A percentile compares a stretch with the other conserved stretches of the same genome.
Conservation (phyloP, 768 basidiomycete genomes). For the Leccinellum luteum region DNA sequence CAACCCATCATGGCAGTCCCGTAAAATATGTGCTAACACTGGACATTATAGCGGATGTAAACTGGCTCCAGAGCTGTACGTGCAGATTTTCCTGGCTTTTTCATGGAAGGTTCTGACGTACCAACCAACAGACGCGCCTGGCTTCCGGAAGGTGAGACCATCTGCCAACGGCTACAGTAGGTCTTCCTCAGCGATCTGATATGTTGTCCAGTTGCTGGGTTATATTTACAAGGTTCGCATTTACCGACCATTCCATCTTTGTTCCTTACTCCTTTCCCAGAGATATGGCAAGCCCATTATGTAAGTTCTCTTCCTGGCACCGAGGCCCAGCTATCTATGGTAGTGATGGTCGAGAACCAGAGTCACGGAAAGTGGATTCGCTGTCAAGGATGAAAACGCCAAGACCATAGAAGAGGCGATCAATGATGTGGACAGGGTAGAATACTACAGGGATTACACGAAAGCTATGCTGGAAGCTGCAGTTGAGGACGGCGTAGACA, state of each 20-base stretch:
- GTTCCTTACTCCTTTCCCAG: constrained; percentile 19
- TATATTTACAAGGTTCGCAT: constrained; percentile 63
- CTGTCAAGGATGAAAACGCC: constrained; percentile 62
- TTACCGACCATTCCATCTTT: background rate
- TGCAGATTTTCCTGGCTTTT: background rate
- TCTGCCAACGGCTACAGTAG: background rate
- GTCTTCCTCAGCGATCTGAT: background rate
- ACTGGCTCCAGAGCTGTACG: constrained; percentile 71
- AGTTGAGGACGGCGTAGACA: constrained; percentile 63
- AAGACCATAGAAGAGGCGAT: constrained; percentile 55
- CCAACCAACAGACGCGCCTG: constrained; percentile 50
- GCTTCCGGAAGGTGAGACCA: constrained; percentile 56
- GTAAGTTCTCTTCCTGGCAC: constrained; percentile 33
- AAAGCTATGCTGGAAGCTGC: constrained; percentile 55
- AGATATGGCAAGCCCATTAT: constrained; percentile 56
- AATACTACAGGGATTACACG: constrained; percentile 66
- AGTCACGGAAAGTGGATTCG: constrained; percentile 75
- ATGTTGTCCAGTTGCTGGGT: constrained; percentile 48
- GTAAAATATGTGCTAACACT: background rate
- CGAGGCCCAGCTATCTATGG: background rate
- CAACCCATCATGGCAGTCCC: background rate
- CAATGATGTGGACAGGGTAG: constrained; percentile 58
- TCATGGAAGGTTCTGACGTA: background rate
- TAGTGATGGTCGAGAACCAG: constrained; percentile 30
- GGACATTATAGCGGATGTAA: constrained; percentile 50